Evolutionary conservation across 2,329 filamentous ascomycete species (phyloP), one percentile per base, ranked within the genome.

Genomic region (Aspergillus thermomutatus): DNA sequence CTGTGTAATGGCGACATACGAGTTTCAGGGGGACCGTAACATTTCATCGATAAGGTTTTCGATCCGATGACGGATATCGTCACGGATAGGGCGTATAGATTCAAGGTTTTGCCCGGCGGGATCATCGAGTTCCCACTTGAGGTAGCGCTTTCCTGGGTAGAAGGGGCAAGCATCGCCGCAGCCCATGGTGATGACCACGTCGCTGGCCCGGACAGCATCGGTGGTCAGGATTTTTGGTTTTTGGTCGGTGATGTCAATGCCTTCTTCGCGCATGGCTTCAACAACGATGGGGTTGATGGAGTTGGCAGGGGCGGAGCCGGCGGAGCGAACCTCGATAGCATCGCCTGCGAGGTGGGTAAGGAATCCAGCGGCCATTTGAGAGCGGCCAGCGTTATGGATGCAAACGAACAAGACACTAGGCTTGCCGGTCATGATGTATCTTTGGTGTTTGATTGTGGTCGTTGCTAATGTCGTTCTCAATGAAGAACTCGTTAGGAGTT

Each of bases 141-240:
- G 58, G 50, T 67, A 69, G 14, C 63, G 57, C 45, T 68, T 69
- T 8, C 66, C 66, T 17, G 65, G 58, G n/a, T 61, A 69, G 45
- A 66, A 57, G 19, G 65, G 66, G 49, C 65, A 69, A 21, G 49
- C 62, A 21, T 69, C 66, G 1, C 66, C 66, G 57, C 65, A 68
- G n/a, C 66, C 66, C 66, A 69, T 68, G 21, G 65, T 69, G 49
- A 67, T 65, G 6, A 68, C 64, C 52, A 65, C 56, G 49, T 69
- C 64, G 40, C 66, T 67, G 14, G 45, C 53, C 46, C 64, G 53
- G 3, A 69, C 59, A 9, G 64, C 60, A n/a, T 66, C 62, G 28
- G 52, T n/a, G 17, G 57, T 65, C 8, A 69, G 56, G 26, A 68
- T 59, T 53, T 69, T 67, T 0, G 66, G 66, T n/a, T 60, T 66